These are phyloP conservation scores for Dactylellina sp. DNA, from an alignment of 2,329 filamentous ascomycete species.

Conservation along the genomic window DNA sequence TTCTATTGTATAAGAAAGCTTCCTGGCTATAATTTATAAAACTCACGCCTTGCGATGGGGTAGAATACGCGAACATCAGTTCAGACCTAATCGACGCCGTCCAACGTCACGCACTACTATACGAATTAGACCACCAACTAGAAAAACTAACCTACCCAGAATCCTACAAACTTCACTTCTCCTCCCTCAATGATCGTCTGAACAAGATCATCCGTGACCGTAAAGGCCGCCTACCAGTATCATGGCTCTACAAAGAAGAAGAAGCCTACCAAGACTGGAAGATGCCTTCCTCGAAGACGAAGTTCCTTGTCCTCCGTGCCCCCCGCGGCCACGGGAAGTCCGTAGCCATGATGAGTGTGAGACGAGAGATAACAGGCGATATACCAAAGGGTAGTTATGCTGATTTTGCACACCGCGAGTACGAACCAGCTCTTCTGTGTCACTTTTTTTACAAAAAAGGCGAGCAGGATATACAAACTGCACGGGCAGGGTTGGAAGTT, in stretches of 20 bases:
- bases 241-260: slow-evolving; percentile 20
- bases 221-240: slow-evolving; percentile 8
- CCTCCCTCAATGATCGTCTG: slow-evolving; percentile 5
- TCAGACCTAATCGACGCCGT: slow-evolving; percentile 30
- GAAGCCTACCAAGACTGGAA: slow-evolving; percentile 14
- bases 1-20: background rate
- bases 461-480: slow-evolving; percentile 41
- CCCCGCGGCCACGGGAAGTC: slow-evolving; percentile 38
- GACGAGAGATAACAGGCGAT: slow-evolving; percentile 14
- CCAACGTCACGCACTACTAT: slow-evolving; percentile 3
- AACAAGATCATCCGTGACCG: slow-evolving; percentile 14
- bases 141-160: background rate
- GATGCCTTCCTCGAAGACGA: background rate
- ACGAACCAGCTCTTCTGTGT: background rate
- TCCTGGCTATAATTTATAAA: background rate
- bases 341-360: slow-evolving; percentile 32
- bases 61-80: background rate
- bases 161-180: slow-evolving; percentile 27
- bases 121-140: slow-evolving; percentile 23
- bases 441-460: slow-evolving; percentile 50
- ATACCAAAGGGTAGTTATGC: slow-evolving; percentile 11
- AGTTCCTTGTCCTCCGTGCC: slow-evolving; percentile 3
- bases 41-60: background rate
- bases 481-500: slow-evolving; percentile 20
- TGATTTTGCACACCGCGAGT: no score